Evolutionary conservation across 2,329 filamentous ascomycete genomes (phyloP).

Genomic region (Stagonosporopsis vannaccii): DNA sequence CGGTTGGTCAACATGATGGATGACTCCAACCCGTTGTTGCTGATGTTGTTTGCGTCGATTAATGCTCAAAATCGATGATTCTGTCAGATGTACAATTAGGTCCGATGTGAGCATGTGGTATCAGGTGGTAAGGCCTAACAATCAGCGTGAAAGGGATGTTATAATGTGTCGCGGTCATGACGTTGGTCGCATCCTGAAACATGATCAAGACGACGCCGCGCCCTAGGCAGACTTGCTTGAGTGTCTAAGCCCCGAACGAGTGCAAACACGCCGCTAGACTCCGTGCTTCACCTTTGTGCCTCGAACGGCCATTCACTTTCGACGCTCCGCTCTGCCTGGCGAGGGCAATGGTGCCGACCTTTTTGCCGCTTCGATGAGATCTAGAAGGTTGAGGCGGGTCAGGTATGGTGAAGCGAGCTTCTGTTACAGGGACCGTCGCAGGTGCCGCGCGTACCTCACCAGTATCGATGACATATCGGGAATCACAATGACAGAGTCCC

Average conservation of each 20-base stretch:
- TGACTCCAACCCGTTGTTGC: background rate
- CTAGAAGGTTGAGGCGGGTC: slow-evolving; percentile 6
- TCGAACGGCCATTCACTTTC: background rate
- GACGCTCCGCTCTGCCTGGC: background rate
- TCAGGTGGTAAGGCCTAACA: background rate
- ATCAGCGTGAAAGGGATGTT: background rate
- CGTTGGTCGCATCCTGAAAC: slow-evolving; percentile 34
- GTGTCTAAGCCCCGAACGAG: slow-evolving; percentile 24
- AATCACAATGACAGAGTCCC: background rate
- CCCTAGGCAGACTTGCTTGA: slow-evolving; percentile 27
- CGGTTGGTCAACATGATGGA: slow-evolving; percentile 44
- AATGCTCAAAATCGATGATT: background rate
- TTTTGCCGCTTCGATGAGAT: background rate
- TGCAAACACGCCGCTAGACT: slow-evolving; percentile 11
- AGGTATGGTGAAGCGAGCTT: slow-evolving; percentile 8
- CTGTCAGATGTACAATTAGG: background rate
- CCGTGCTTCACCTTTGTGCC: slow-evolving; percentile 8
- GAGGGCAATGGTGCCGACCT: background rate
- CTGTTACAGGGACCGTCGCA: slow-evolving; percentile 3
- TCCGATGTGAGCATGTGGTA: background rate
- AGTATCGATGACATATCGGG: background rate
- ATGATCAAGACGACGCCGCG: slow-evolving; percentile 30
- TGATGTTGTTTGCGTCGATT: background rate
- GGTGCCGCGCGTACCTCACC: slow-evolving; percentile 5
- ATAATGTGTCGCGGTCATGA: slow-evolving; percentile 16